These are phyloP conservation scores for Penicillium sp. DNA, from an alignment of 2,329 filamentous ascomycete species.

Conservation along the genomic window DNA sequence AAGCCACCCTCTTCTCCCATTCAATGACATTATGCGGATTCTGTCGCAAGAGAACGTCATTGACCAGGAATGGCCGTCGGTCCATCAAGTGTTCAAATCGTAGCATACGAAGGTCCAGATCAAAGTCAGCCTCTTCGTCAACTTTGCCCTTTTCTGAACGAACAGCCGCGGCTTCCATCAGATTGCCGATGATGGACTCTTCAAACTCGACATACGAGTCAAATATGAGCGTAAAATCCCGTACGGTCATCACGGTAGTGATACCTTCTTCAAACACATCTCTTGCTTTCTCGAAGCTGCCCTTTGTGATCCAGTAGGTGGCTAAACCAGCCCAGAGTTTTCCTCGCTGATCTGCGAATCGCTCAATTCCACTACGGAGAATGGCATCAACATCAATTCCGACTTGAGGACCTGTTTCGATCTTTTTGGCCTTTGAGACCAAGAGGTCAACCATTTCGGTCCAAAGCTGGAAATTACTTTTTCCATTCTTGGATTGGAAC, in stretches of 20 bases:
- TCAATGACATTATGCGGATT: conserved; percentile 96
- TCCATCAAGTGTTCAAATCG: conserved; percentile 99
- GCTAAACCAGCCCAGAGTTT: conserved; percentile 94
- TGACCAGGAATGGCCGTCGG: conserved; percentile 89
- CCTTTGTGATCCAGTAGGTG: conserved; percentile 93
- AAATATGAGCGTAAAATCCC: conserved; percentile 95
- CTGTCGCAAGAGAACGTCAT: conserved; percentile 91
- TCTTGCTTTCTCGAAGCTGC: conserved; percentile 87
- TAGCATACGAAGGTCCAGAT: conserved; percentile 96
- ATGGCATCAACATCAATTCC: conserved; percentile 92
- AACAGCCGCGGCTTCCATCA: conserved; percentile 84
- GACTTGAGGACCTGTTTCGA: conserved; percentile 77
- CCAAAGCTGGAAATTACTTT: conserved; percentile 96
- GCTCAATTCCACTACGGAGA: conserved; percentile 84
- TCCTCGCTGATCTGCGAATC: conserved; percentile 91
- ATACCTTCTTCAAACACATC: conserved; percentile 96
- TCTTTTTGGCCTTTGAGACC: conserved; percentile 84
- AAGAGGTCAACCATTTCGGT: conserved; percentile 95
- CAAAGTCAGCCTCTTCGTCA: conserved; percentile 85
- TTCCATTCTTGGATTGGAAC: conserved; percentile 90
- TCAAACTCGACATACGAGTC: conserved; percentile 97
- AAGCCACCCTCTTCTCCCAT: conserved; percentile 94
- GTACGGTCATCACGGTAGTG: conserved; percentile 97
- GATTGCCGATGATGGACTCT: conserved; percentile 86
- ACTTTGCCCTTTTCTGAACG: conserved; percentile 77